A percentile compares a stretch with the other conserved stretches of the same genome.
phyloP scores from a whole-genome alignment of 164 flowering plant genomes.

The Aristolochia fimbriata region DNA sequence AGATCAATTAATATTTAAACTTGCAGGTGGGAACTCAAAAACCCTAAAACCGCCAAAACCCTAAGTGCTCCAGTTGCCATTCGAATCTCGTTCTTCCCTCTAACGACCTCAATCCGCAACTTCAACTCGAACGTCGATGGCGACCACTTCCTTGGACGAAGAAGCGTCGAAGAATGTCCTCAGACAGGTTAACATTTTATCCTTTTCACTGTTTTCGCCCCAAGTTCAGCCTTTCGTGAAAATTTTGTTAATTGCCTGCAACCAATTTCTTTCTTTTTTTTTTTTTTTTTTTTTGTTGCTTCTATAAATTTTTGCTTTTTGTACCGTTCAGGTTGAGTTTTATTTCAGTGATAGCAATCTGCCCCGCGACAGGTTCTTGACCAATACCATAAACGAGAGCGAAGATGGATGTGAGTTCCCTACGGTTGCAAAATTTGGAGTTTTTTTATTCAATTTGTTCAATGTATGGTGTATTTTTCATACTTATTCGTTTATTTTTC shows the following conservation, averaged over 20 bases:
- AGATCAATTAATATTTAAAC: no score
- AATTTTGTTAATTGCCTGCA: background rate
- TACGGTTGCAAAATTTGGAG: slow-evolving; percentile 13
- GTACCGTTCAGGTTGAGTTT: slow-evolving; percentile 63
- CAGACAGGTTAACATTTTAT: slow-evolving; percentile 49
- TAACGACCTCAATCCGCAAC: background rate
- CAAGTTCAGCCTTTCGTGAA: background rate
- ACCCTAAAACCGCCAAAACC: background rate
- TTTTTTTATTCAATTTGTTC: background rate
- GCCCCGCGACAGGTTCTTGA: slow-evolving; percentile 67
- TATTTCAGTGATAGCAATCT: slow-evolving; percentile 96
- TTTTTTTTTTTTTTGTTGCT: no score
- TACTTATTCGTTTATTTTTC: slow-evolving; percentile 18
- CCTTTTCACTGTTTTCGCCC: background rate
- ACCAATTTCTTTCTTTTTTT: background rate
- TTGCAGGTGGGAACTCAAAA: no score
- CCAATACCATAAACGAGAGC: slow-evolving; percentile 44
- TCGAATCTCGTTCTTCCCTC: slow-evolving; percentile 4
- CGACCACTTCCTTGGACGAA: slow-evolving; percentile 36
- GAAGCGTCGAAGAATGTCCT: slow-evolving; percentile 64
- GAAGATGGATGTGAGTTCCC: slow-evolving; percentile 76
- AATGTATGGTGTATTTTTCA: background rate
- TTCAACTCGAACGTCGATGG: slow-evolving; percentile 30
- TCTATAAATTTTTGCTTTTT: background rate
- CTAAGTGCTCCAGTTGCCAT: slow-evolving; percentile 1